phyloP scores from a whole-genome alignment of 495 filamentous ascomycete genomes.

The Polyplosphaeria fusca region DNA sequence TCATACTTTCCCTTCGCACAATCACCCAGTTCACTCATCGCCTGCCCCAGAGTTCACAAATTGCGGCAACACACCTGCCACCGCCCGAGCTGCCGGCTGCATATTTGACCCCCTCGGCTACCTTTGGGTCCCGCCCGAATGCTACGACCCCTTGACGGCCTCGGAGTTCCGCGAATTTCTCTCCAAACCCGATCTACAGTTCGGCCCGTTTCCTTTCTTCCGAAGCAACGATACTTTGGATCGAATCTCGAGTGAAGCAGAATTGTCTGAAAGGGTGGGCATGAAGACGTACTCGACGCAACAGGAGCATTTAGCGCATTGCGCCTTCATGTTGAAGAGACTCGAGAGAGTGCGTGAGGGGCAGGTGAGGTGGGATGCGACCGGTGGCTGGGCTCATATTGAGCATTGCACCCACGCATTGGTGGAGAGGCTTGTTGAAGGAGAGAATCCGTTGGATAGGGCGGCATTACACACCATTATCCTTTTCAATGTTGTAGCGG shows the following conservation, averaged over 20 bases:
- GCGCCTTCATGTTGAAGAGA: background rate
- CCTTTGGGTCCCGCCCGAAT: background rate
- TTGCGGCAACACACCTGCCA: background rate
- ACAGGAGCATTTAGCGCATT: constrained; percentile 1
- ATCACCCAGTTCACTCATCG: background rate
- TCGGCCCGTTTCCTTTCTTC: constrained; percentile 1
- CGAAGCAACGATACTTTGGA: background rate
- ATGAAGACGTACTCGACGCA: constrained; percentile 1
- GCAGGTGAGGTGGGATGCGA: background rate
- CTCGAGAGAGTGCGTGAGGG: background rate
- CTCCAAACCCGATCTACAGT: background rate
- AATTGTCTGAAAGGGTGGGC: background rate
- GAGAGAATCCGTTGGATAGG: background rate
- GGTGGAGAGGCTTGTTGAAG: background rate
- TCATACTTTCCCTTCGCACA: background rate
- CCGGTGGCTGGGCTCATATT: background rate
- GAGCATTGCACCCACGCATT: background rate
- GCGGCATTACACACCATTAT: background rate
- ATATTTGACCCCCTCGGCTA: background rate
- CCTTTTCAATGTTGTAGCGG: background rate
- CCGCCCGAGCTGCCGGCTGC: background rate
- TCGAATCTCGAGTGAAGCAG: background rate
- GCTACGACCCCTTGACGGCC: background rate
- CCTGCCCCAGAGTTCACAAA: background rate
- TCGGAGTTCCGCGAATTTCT: background rate